Evolutionary conservation across 2,329 filamentous ascomycete genomes (phyloP).

Genomic region (Trichoderma cornu-damae): DNA sequence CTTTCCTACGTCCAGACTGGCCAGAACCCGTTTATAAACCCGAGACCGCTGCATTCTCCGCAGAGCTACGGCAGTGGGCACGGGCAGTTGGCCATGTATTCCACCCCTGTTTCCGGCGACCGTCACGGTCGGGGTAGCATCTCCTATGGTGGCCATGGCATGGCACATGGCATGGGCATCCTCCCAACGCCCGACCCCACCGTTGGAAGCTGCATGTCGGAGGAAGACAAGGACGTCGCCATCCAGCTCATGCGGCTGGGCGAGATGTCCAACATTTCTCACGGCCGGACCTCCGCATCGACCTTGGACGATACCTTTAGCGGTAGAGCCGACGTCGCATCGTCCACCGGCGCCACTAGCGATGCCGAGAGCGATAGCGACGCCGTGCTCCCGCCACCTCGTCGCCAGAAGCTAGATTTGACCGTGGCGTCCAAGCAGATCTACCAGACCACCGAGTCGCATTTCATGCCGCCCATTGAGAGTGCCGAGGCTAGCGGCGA

Average conservation of each 20-base stretch:
- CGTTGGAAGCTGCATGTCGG: conserved; percentile 91
- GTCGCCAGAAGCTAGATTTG: conserved; percentile 52
- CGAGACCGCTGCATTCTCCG: conserved; percentile 74
- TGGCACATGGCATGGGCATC: conserved; percentile 45
- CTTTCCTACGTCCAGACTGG: conserved; percentile 71
- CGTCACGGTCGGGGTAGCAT: conserved; percentile 63
- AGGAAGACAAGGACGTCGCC: conserved; percentile 89
- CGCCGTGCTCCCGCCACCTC: conserved; percentile 53
- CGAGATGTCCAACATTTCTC: conserved; percentile 87
- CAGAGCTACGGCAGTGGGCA: conserved; percentile 60
- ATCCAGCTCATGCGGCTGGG: conserved; percentile 95
- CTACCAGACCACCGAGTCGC: conserved; percentile 49
- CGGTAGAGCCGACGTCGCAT: conserved; percentile 77
- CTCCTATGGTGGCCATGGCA: conserved; percentile 46
- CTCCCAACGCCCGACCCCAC: conserved; percentile 96
- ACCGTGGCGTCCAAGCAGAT: conserved; percentile 42
- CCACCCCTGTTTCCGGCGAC: conserved; percentile 56
- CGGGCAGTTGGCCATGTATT: conserved; percentile 51
- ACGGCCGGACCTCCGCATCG: conserved; percentile 87
- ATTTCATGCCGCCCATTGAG: conserved; percentile 49
- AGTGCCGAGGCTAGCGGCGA: conserved; percentile 37
- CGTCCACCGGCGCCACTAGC: conserved; percentile 79
- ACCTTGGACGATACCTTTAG: conserved; percentile 92
- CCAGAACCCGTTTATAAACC: conserved; percentile 75
- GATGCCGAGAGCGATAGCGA: conserved; percentile 67